Percentiles rank a stretch among this genome's conserved stretches.
Evolutionary conservation across 2,329 filamentous ascomycete species (phyloP).

Genomic region (Talaromyces rugulosus): DNA sequence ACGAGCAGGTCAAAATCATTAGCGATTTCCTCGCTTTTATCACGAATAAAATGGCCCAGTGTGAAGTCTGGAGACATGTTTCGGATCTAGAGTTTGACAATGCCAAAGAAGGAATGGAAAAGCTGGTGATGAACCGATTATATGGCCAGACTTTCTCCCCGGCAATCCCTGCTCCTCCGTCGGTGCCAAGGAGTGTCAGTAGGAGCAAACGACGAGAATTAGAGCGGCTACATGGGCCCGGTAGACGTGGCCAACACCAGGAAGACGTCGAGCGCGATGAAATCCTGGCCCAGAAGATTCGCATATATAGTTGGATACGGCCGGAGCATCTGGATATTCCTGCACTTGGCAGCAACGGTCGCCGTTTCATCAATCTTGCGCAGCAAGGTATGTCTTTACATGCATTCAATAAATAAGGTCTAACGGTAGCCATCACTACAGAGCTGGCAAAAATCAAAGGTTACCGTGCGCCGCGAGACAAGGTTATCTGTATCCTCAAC

Average conservation of each 20-base stretch:
- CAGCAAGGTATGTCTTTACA: constrained; percentile 64
- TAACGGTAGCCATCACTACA: constrained; percentile 26
- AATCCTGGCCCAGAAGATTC: constrained; percentile 91
- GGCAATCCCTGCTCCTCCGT: constrained; percentile 76
- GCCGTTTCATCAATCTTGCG: constrained; percentile 80
- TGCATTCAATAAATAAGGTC: not conserved
- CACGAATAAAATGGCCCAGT: constrained; percentile 95
- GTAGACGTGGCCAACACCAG: constrained; percentile 91
- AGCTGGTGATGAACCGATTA: constrained; percentile 95
- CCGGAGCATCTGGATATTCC: constrained; percentile 94
- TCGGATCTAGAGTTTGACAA: constrained; percentile 98
- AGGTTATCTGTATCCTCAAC: constrained; percentile 96
- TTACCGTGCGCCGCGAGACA: constrained; percentile 94
- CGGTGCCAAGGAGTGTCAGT: constrained; percentile 54
- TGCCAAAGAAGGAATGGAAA: constrained; percentile 97
- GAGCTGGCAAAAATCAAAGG: constrained; percentile 95
- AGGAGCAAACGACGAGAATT: constrained; percentile 65
- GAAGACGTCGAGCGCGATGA: constrained; percentile 97
- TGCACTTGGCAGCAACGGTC: constrained; percentile 76
- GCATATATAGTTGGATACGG: constrained; percentile 91
- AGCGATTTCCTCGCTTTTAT: constrained; percentile 95
- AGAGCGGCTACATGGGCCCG: constrained; percentile 68
- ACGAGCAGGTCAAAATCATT: constrained; percentile 99
- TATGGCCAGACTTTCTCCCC: constrained; percentile 97
- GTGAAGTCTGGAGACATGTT: constrained; percentile 93